These are phyloP conservation scores for Starmerella bacillaris DNA, from an alignment of 805 yeast species.

Conservation along the genomic window DNA sequence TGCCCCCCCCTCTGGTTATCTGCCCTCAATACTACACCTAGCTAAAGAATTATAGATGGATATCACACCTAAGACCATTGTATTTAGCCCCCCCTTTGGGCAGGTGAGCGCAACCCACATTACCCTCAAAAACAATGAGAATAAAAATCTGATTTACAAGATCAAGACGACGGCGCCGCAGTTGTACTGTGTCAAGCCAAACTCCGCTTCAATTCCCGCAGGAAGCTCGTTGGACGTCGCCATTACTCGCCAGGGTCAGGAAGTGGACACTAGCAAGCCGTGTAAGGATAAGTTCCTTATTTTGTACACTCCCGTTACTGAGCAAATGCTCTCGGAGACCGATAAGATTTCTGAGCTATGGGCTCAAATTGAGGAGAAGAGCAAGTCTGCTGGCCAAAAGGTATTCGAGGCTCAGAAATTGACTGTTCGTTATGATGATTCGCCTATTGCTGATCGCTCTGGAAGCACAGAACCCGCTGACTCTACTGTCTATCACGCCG, in stretches of 20 bases:
- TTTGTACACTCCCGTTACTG: conserved; percentile 63
- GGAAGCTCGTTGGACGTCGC: conserved; percentile 57
- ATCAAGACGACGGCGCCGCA: conserved; percentile 98
- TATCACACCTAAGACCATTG: conserved; percentile 11
- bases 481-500: conserved; percentile 2
- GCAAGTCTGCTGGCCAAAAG: conserved; percentile 26
- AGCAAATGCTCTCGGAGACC: conserved; percentile 25
- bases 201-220: conserved; percentile 64
- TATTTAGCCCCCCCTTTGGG: conserved; percentile 12
- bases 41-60: too few species aligned
- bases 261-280: conserved; percentile 53
- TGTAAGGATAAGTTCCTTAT: conserved; percentile 87
- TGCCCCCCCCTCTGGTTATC: too few species aligned
- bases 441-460: not conserved
- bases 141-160: conserved; percentile 62
- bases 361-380: conserved; percentile 43
- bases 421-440: conserved; percentile 28
- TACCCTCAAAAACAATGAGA: conserved; percentile 32
- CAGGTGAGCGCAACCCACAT: conserved; percentile 7
- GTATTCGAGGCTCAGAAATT: conserved; percentile 42
- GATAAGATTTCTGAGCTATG: conserved; percentile 47
- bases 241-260: conserved; percentile 70
- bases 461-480: conserved; percentile 3
- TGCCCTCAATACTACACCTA: too few species aligned
- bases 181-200: conserved; percentile 87